Evolutionary conservation across 768 basidiomycete genomes (phyloP).

Genomic region (Plicaturopsis crispa): DNA sequence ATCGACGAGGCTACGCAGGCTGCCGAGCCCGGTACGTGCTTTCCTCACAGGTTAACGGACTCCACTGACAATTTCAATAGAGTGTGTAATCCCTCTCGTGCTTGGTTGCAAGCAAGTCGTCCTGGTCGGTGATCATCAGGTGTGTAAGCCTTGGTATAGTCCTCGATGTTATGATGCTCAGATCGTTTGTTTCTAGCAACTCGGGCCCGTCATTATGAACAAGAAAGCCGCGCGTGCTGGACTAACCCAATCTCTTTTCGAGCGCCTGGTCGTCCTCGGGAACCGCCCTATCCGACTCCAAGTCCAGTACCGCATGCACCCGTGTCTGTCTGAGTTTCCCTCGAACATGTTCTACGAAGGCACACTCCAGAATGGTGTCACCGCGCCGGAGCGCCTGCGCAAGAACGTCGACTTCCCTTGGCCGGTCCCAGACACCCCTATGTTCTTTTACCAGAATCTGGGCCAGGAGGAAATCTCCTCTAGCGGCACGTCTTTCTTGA

Average conservation of each 20-base stretch:
- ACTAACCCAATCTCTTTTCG: slow-evolving; percentile 95
- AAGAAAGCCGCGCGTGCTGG: slow-evolving; percentile 99
- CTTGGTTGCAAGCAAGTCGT: slow-evolving; percentile 99
- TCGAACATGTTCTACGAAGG: slow-evolving; percentile 99
- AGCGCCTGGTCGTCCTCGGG: slow-evolving; percentile 89
- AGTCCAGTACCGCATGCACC: slow-evolving; percentile 99
- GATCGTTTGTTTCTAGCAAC: slow-evolving; percentile 51
- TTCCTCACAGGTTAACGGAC: slow-evolving; percentile 1
- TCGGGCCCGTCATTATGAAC: slow-evolving; percentile 99
- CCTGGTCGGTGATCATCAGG: slow-evolving; percentile 89
- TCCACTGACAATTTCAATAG: slow-evolving; percentile 32
- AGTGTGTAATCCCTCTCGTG: slow-evolving; percentile 99
- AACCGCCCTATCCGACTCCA: slow-evolving; percentile 98
- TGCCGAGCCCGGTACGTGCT: slow-evolving; percentile 78
- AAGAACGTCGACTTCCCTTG: slow-evolving; percentile 99
- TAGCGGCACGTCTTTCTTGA: slow-evolving; percentile 97
- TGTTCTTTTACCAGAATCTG: slow-evolving; percentile 99
- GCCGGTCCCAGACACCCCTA: slow-evolving; percentile 94
- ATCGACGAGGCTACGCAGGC: slow-evolving; percentile 99
- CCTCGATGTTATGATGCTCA: slow-evolving; percentile 5
- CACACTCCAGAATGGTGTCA: slow-evolving; percentile 97
- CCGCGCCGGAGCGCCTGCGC: slow-evolving; percentile 92
- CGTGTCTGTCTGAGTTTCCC: slow-evolving; percentile 97
- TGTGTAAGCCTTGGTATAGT: slow-evolving; percentile 7
- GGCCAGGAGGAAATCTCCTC: slow-evolving; percentile 99